These are phyloP conservation scores for Taxillus chinensis DNA, from an alignment of 164 flowering plant genomes.

Conservation along the genomic window DNA sequence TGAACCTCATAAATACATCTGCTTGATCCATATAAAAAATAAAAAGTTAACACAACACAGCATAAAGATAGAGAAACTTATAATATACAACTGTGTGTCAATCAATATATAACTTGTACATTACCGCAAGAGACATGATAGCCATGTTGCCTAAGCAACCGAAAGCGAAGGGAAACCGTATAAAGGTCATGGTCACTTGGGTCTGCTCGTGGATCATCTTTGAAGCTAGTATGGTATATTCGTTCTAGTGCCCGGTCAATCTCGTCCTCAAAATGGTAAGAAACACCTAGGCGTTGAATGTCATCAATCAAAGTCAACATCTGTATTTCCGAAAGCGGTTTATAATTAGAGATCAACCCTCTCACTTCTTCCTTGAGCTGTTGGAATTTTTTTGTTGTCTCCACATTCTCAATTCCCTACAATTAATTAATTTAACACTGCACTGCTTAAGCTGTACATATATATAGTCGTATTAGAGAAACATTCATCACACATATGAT, in stretches of 20 bases:
- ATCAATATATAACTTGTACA: neutral
- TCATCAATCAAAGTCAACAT: constrained; percentile 12
- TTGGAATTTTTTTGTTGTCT: neutral
- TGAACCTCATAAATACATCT: constrained; percentile 38
- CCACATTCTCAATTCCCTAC: too few relatives aligned
- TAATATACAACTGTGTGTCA: neutral
- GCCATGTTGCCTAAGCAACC: constrained; percentile 22
- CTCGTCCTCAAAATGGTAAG: constrained; percentile 16
- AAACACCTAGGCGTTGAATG: constrained; percentile 18
- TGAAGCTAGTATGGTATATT: neutral
- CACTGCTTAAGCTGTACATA: too few relatives aligned
- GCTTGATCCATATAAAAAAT: neutral
- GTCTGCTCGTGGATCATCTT: neutral
- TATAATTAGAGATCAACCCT: constrained; percentile 1
- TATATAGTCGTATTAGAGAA: too few relatives aligned
- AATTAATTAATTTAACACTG: too few relatives aligned
- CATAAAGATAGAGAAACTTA: neutral
- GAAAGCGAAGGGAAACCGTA: constrained; percentile 13
- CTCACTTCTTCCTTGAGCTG: constrained; percentile 16
- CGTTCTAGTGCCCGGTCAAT: constrained; percentile 10
- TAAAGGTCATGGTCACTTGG: constrained; percentile 1
- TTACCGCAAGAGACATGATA: constrained; percentile 12
- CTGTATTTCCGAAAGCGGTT: neutral
- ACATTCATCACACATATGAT: too few relatives aligned
- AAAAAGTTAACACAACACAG: neutral